These are phyloP conservation scores for Capniomyces stellatus DNA, from an alignment of 371 early-diverging fungal genomes.

Conservation along the genomic window DNA sequence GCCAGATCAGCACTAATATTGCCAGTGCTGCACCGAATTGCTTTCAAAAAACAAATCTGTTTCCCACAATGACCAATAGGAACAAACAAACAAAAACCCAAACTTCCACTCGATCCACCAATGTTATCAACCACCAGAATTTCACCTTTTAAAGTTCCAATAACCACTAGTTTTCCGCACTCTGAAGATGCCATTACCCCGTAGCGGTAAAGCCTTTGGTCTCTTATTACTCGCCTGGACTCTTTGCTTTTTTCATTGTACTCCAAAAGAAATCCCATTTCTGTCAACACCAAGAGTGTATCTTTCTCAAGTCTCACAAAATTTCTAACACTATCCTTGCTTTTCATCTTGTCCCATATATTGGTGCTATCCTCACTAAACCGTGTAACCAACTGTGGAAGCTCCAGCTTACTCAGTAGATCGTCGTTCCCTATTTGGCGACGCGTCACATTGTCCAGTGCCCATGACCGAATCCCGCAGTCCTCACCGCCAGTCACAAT, in stretches of 20 bases:
- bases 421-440: neutral
- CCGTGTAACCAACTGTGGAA: neutral
- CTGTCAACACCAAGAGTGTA: neutral
- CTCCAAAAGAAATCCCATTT: neutral
- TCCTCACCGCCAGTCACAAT: slow-evolving; percentile 2
- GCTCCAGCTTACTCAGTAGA: neutral
- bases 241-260: neutral
- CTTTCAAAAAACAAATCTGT: too few relatives aligned
- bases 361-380: neutral
- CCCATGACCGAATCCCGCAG: neutral
- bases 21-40: too few relatives aligned
- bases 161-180: neutral
- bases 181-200: neutral
- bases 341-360: neutral
- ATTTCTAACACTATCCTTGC: neutral
- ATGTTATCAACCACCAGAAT: neutral
- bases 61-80: too few relatives aligned
- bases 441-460: neutral
- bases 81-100: too few relatives aligned
- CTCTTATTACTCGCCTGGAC: neutral
- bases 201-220: neutral
- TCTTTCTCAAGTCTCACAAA: neutral
- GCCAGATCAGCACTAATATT: too few relatives aligned
- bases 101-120: too few relatives aligned
- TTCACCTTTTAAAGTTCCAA: neutral